Conservation (phyloP, 2,329 filamentous ascomycete species). For the Pezicula neosporulosa region DNA sequence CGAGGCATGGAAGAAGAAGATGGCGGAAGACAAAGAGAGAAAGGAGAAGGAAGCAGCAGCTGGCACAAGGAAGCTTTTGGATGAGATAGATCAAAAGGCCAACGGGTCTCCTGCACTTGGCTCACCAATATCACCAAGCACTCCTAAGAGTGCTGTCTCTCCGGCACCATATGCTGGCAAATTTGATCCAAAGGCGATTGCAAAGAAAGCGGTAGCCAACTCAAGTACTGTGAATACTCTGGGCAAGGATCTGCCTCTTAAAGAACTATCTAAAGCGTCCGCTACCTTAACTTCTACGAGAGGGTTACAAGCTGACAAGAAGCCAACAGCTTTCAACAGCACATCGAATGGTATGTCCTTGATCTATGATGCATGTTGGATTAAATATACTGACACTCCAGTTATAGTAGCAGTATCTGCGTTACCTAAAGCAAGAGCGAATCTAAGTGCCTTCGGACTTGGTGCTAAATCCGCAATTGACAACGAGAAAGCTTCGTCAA, state of each 20-base stretch:
- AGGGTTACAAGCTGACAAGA: constrained; percentile 38
- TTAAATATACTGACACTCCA: constrained; percentile 11
- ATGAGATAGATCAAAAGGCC: constrained; percentile 71
- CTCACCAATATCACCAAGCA: constrained; percentile 50
- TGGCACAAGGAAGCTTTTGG: constrained; percentile 62
- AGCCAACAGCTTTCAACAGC: constrained; percentile 35
- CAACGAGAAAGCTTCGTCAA: constrained; percentile 61
- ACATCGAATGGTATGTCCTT: constrained; percentile 34
- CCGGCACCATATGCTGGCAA: constrained; percentile 68
- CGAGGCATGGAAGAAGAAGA: constrained; percentile 90
- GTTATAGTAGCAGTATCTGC: constrained; percentile 35
- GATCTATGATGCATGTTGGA: background rate
- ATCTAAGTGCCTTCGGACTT: constrained; percentile 82
- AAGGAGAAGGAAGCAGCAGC: constrained; percentile 68
- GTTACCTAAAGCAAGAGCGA: constrained; percentile 65
- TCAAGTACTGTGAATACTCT: constrained; percentile 52
- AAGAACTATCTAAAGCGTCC: constrained; percentile 40
- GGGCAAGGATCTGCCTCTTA: constrained; percentile 51
- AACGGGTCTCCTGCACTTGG: constrained; percentile 36
- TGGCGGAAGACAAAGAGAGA: constrained; percentile 67
- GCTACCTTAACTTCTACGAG: constrained; percentile 36
- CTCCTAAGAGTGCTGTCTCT: constrained; percentile 45
- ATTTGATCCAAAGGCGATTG: constrained; percentile 83
- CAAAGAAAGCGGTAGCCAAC: constrained; percentile 68
- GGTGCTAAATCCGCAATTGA: constrained; percentile 63